These are phyloP conservation scores for Hyaloscypha finlandica DNA, from an alignment of 495 filamentous ascomycete genomes.

Conservation along the genomic window DNA sequence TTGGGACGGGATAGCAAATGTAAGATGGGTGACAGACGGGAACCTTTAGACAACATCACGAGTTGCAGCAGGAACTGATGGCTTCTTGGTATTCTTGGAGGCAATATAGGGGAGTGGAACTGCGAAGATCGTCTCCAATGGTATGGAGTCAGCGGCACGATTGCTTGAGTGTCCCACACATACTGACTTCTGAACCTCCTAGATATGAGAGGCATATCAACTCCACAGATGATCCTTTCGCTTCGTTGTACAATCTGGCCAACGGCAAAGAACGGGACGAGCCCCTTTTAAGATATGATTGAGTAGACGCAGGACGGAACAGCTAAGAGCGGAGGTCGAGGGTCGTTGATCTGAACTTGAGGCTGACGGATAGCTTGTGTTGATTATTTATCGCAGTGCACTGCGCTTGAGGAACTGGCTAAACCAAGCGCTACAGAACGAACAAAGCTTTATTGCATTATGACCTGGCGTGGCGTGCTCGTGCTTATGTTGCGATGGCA, in stretches of 20 bases:
- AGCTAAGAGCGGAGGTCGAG: not conserved
- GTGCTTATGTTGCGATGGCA: not conserved
- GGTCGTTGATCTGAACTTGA: not conserved
- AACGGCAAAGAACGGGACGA: not conserved
- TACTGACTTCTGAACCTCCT: not conserved
- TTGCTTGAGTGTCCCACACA: not conserved
- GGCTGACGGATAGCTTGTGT: not conserved
- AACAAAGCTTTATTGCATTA: too few species aligned
- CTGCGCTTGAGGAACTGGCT: too few species aligned
- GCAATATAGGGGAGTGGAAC: not conserved
- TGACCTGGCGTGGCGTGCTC: too few species aligned
- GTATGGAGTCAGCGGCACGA: not conserved
- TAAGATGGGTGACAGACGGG: not conserved
- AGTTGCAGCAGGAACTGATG: not conserved
- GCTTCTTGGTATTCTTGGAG: not conserved
- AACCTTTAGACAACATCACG: not conserved
- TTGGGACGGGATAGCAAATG: not conserved
- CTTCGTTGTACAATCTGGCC: not conserved
- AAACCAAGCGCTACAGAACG: too few species aligned
- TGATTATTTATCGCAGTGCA: too few species aligned
- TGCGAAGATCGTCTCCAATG: not conserved
- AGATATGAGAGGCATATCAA: not conserved
- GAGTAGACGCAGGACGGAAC: too few species aligned
- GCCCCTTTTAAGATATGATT: not conserved
- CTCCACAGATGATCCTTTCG: not conserved